phyloP scores from a whole-genome alignment of 148 eudicot species.

The Rhododendron molle region DNA sequence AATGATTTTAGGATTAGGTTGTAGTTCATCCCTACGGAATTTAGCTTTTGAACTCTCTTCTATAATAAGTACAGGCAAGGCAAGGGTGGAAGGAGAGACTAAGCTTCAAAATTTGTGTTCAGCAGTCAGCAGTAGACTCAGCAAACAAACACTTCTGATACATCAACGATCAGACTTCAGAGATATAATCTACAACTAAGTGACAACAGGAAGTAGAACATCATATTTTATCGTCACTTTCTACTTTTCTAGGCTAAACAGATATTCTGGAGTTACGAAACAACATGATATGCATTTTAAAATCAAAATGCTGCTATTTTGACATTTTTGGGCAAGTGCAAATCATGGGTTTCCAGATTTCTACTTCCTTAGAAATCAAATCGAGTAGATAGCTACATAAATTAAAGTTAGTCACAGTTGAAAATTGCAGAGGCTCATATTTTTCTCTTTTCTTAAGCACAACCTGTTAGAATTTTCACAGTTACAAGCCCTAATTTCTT shows the following conservation, averaged over 20 bases:
- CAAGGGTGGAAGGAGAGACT: background rate
- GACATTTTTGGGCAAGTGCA: background rate
- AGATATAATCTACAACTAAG: background rate
- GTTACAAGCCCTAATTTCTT: too few relatives aligned
- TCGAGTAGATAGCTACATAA: background rate
- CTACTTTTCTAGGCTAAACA: background rate
- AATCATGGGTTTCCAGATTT: background rate
- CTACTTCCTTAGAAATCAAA: background rate
- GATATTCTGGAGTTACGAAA: background rate
- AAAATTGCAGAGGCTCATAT: background rate
- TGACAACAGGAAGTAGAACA: background rate
- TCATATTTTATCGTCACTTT: background rate
- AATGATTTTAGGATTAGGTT: background rate
- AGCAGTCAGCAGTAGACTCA: background rate
- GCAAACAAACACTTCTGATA: background rate
- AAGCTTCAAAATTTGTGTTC: background rate
- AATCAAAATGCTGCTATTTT: background rate
- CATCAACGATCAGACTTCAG: background rate
- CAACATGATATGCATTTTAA: background rate
- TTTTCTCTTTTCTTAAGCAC: background rate
- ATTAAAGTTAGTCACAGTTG: background rate
- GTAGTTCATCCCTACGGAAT: background rate
- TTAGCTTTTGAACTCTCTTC: background rate
- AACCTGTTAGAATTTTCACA: too few relatives aligned
- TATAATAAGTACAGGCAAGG: background rate